Conservation (phyloP, 495 filamentous ascomycete genomes). For the Penicillium crystallinum region DNA sequence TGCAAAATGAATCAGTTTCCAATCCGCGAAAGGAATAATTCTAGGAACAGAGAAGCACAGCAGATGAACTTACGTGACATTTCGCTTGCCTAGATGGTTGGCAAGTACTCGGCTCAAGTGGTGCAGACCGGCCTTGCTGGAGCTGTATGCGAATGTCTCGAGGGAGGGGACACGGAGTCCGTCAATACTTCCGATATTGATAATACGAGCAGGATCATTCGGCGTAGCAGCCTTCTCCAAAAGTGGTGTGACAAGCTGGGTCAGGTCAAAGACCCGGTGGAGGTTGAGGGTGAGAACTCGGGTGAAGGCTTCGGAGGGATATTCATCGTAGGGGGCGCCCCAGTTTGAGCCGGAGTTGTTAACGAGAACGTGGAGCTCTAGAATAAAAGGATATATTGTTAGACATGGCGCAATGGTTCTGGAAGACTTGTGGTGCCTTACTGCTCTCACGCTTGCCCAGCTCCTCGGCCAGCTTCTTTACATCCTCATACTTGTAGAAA, state of each 20-base stretch:
- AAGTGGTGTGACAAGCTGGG: constrained; percentile 66
- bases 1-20: constrained; percentile 13
- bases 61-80: constrained; percentile 54
- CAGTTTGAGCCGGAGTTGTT: constrained; percentile 76
- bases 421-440: constrained; percentile 23
- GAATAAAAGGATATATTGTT: neutral
- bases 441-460: constrained; percentile 57
- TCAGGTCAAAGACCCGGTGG: constrained; percentile 73
- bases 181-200: constrained; percentile 72
- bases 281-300: constrained; percentile 76
- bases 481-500: constrained; percentile 69
- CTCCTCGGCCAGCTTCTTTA: constrained; percentile 58
- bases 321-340: constrained; percentile 64
- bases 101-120: constrained; percentile 72
- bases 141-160: constrained; percentile 73
- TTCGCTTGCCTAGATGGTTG: constrained; percentile 60
- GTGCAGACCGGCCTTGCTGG: constrained; percentile 67
- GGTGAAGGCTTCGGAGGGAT: constrained; percentile 63
- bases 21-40: neutral
- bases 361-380: constrained; percentile 68
- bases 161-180: constrained; percentile 61
- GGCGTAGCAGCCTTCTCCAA: constrained; percentile 51
- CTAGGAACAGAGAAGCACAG: neutral
- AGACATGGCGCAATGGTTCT: neutral
- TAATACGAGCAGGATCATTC: constrained; percentile 57